phyloP scores from a whole-genome alignment of 139 green algal species.

The Zygnema cylindricum region DNA sequence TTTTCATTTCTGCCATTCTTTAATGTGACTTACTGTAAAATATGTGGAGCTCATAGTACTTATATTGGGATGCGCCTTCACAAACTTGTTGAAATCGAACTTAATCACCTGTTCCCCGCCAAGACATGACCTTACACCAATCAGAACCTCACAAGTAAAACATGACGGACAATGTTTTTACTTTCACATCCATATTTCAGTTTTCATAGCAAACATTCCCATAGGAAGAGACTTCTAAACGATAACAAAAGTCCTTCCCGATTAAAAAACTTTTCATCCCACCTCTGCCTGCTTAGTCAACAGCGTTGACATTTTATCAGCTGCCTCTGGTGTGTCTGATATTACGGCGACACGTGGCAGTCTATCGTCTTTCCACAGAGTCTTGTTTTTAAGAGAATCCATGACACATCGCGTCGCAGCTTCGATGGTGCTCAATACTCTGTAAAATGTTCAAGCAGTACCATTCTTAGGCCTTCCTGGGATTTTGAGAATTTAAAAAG shows the following conservation, averaged over 20 bases:
- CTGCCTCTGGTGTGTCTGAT: background rate
- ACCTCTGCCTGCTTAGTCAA: background rate
- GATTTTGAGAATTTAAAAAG: no score
- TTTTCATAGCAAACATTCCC: no score
- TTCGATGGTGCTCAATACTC: background rate
- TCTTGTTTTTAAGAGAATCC: background rate
- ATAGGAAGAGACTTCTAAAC: no score
- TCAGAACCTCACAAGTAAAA: no score
- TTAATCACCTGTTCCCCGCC: background rate
- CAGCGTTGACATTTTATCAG: background rate
- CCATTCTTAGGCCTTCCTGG: background rate
- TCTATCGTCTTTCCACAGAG: background rate
- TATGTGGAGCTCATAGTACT: background rate
- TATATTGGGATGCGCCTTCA: background rate
- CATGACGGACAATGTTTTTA: no score
- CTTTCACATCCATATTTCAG: no score
- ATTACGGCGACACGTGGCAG: background rate
- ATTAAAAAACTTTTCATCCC: no score
- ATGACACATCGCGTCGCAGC: background rate
- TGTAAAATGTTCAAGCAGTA: background rate
- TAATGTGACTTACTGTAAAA: background rate
- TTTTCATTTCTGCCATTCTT: no score
- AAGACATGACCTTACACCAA: no score
- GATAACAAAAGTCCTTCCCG: background rate
- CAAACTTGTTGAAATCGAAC: background rate